phyloP scores from a whole-genome alignment of 495 filamentous ascomycete genomes.

The Penicillium angulare region DNA sequence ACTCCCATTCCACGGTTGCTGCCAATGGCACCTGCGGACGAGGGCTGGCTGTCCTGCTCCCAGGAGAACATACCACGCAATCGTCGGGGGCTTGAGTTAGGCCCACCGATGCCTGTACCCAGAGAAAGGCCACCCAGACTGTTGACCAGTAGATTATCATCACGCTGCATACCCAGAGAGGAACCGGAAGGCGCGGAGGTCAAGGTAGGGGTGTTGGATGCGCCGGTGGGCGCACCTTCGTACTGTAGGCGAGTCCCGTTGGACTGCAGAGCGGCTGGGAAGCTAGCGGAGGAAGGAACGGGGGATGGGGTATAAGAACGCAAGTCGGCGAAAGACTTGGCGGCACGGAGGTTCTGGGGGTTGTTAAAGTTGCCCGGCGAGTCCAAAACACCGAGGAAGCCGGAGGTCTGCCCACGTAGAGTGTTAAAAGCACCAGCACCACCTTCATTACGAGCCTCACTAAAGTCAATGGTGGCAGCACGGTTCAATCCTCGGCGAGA shows the following conservation, averaged over 20 bases:
- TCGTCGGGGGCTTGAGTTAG: constrained; percentile 56
- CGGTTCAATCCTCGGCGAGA: constrained; percentile 81
- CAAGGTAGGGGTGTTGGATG: constrained; percentile 70
- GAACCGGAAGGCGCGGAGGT: constrained; percentile 72
- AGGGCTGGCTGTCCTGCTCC: constrained; percentile 59
- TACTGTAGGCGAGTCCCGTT: constrained; percentile 65
- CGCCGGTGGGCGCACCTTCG: constrained; percentile 56
- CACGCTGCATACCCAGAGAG: constrained; percentile 55
- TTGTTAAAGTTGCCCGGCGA: constrained; percentile 70
- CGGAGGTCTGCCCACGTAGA: constrained; percentile 70
- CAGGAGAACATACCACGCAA: constrained; percentile 64
- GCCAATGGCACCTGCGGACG: constrained; percentile 72
- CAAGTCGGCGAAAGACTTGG: constrained; percentile 95
- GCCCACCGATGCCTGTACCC: constrained; percentile 58
- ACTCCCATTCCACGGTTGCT: constrained; percentile 76
- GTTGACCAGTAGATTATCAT: constrained; percentile 66
- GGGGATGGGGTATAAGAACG: constrained; percentile 94
- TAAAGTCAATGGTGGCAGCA: constrained; percentile 97
- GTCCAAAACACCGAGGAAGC: constrained; percentile 78
- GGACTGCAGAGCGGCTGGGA: constrained; percentile 67
- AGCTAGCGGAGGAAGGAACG: constrained; percentile 82
- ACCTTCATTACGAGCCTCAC: constrained; percentile 72
- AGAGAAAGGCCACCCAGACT: constrained; percentile 64
- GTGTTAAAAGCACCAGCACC: constrained; percentile 66
- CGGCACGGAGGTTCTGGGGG: constrained; percentile 79